phyloP scores from a whole-genome alignment of 148 eudicot species.

The Spergularia bocconei region DNA sequence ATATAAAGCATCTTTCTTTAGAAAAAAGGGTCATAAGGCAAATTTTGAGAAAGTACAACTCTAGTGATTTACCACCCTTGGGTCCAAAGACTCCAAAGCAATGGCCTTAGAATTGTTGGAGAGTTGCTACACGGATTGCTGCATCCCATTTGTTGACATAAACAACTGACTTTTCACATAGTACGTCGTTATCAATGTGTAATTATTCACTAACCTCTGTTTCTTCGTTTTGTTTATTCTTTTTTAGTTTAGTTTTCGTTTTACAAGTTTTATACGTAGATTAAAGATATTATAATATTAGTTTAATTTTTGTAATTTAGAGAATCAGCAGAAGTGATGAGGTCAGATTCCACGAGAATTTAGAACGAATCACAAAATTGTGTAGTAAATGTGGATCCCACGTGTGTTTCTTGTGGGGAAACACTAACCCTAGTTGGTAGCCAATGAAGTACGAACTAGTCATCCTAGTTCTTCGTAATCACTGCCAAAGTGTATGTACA shows the following conservation, averaged over 20 bases:
- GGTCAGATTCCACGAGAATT: constrained; percentile 12
- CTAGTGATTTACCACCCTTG: not conserved
- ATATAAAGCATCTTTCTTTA: not conserved
- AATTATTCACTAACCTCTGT: not conserved
- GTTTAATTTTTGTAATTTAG: not conserved
- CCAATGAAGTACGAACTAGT: not conserved
- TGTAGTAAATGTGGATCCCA: constrained; percentile 22
- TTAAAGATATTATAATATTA: not conserved
- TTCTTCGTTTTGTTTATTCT: not conserved
- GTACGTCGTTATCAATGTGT: not conserved
- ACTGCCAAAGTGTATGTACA: no score
- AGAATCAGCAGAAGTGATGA: constrained; percentile 6
- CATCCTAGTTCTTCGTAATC: no score
- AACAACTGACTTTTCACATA: constrained; percentile 18
- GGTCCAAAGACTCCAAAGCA: not conserved
- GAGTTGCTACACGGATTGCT: constrained; percentile 24
- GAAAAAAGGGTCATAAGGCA: constrained; percentile 7
- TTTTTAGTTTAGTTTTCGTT: no score
- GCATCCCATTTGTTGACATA: constrained; percentile 27
- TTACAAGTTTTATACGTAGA: not conserved
- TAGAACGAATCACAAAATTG: constrained; percentile 1
- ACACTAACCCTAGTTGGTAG: constrained; percentile 21
- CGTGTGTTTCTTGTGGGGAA: constrained; percentile 34
- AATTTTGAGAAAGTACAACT: not conserved
- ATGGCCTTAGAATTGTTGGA: constrained; percentile 24